These are phyloP conservation scores for Psilocybe subaeruginosa DNA, from an alignment of 768 basidiomycete genomes.

Conservation along the genomic window DNA sequence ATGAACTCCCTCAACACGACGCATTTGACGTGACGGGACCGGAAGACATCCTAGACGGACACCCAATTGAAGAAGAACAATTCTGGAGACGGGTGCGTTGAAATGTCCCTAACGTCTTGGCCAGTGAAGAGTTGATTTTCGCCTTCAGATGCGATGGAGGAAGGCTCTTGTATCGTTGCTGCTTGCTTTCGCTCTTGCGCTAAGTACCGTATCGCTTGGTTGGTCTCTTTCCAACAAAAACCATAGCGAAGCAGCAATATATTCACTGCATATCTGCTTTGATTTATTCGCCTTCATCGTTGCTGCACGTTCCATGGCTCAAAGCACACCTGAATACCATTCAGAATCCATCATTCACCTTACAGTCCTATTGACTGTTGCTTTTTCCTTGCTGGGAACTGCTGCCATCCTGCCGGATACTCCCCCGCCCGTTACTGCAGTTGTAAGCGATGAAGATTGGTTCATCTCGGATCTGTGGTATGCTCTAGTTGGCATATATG, in stretches of 20 bases:
- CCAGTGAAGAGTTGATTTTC: background rate
- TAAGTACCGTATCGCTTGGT: conserved; percentile 59
- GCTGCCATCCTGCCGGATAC: conserved; percentile 61
- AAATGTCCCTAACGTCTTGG: conserved; percentile 35
- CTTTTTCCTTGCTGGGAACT: conserved; percentile 27
- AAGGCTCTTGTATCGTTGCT: conserved; percentile 56
- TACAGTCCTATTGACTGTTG: conserved; percentile 53
- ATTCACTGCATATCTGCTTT: conserved; percentile 51
- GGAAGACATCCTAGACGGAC: conserved; percentile 52
- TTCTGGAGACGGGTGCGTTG: conserved; percentile 43
- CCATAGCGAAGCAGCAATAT: conserved; percentile 34
- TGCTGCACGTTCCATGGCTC: conserved; percentile 52
- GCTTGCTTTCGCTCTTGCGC: conserved; percentile 46
- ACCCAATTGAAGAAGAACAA: conserved; percentile 31
- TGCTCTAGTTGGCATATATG: conserved; percentile 51
- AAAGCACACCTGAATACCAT: conserved; percentile 42
- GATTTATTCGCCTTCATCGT: conserved; percentile 63
- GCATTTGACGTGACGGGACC: conserved; percentile 59
- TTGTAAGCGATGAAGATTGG: conserved; percentile 21
- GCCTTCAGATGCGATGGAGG: conserved; percentile 54
- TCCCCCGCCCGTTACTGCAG: conserved; percentile 33
- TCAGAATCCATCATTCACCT: conserved; percentile 64
- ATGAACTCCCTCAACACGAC: conserved; percentile 31
- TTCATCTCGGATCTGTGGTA: conserved; percentile 50
- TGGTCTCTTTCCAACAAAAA: conserved; percentile 46